Evolutionary conservation across 257 asterid genomes (phyloP), one percentile per base, ranked within the genome.

Genomic region (Solanum ossicruentum): DNA sequence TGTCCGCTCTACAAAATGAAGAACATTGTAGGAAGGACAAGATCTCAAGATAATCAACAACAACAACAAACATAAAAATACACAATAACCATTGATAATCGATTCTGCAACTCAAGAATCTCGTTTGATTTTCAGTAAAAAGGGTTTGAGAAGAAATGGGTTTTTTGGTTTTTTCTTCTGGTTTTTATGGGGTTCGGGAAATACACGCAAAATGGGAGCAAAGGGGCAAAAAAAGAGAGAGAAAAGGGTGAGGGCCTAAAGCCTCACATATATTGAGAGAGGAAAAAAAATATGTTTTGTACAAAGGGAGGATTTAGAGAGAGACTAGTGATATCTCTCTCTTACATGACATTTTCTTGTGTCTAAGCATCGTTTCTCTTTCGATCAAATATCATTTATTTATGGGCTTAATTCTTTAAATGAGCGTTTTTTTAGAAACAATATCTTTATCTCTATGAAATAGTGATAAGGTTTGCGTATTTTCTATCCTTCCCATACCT

Each of bases 1-100:
- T 83, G 85, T 78, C 86, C 86, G 47, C 81, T 71, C 81, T 80
- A 88, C 65, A 78, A 55, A 88, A 83, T 86, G 86, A 85, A 85
- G 85, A 85, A 28, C 84, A 84, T 87, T 87, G 70, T 71, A 71
- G 75, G 51, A 51, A 28, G 82, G 61, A 52, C 83, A 86, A 73
- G 72, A 80, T 61, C 70, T 83, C 84, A 51, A 70, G n/a, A 67
- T 8, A 56, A 15, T 26, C 70, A 11, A 23, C 51, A 70, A 51
- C 3, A 49, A 20, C 36, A 21, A 26, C 23, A 41, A 20, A 52
- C 28, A 28, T 12, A 57, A 9, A 13, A 23, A 55, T 36, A 61
- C 67, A 61, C 65, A 23, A 18, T 52, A 26, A 61, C 69, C 51
- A 55, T 73, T 73, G 57, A 51, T 51, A 75, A 77, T 58, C 60